Percentiles rank a stretch among this genome's conserved stretches.
phyloP scores from a whole-genome alignment of 2,329 filamentous ascomycete species.

The Alternaria arborescens region DNA sequence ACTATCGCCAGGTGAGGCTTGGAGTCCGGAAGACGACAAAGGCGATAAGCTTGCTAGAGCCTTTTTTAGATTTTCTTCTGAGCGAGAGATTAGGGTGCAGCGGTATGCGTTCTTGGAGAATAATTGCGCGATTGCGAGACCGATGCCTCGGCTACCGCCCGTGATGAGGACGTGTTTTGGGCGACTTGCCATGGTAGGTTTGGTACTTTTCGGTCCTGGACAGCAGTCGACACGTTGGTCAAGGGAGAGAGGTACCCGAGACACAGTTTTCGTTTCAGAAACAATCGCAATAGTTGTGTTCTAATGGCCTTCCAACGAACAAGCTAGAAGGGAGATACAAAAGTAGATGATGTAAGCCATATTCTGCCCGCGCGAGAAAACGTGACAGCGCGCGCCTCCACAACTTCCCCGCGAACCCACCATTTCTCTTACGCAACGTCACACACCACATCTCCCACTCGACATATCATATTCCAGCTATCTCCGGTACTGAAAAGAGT shows the following conservation, averaged over 20 bases:
- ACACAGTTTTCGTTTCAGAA: background rate
- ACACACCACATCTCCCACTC: background rate
- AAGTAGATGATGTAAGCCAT: background rate
- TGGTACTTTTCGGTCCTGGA: background rate
- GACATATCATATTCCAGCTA: background rate
- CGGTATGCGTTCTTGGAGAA: conserved; percentile 42
- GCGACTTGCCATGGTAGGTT: background rate
- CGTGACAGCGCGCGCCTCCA: conserved; percentile 37
- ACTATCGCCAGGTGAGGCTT: background rate
- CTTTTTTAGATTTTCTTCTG: conserved; percentile 27
- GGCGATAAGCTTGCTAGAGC: conserved; percentile 34
- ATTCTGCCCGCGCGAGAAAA: conserved; percentile 27
- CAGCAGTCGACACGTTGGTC: background rate
- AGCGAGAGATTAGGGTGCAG: conserved; percentile 46
- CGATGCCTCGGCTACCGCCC: conserved; percentile 51
- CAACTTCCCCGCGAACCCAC: conserved; percentile 18
- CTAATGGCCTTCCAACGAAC: background rate
- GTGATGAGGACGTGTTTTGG: conserved; percentile 48
- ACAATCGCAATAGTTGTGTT: background rate
- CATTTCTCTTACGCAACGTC: background rate
- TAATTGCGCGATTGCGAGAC: conserved; percentile 47
- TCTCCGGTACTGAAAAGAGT: background rate
- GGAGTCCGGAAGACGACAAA: conserved; percentile 12
- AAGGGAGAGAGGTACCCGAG: background rate
- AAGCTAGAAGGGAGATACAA: background rate